Percentiles rank a stretch among this genome's conserved stretches.
Conservation (phyloP, 2,329 filamentous ascomycete species). For the Aspergillus cejpii region DNA sequence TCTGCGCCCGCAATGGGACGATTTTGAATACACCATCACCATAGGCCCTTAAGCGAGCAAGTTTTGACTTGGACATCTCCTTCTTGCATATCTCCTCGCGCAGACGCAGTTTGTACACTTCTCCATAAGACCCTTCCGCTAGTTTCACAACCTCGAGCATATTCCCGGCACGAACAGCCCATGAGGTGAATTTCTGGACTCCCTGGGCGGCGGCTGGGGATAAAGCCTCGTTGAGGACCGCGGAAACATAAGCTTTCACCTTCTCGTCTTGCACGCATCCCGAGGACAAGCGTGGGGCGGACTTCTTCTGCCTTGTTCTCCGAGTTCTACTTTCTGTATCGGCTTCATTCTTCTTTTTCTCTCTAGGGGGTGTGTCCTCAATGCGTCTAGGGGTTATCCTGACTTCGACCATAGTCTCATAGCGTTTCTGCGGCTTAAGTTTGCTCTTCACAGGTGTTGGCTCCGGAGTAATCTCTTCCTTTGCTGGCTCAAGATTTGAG, state of each 20-base stretch:
- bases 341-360: background rate
- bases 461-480: slow-evolving; percentile 4
- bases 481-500: background rate
- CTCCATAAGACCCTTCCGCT: slow-evolving; percentile 60
- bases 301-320: slow-evolving; percentile 17
- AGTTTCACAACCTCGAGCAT: slow-evolving; percentile 51
- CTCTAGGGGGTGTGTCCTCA: background rate
- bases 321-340: slow-evolving; percentile 5
- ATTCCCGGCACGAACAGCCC: slow-evolving; percentile 35
- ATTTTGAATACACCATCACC: slow-evolving; percentile 45
- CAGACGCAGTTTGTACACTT: slow-evolving; percentile 55
- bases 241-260: slow-evolving; percentile 30
- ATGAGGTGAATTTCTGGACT: slow-evolving; percentile 36
- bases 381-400: slow-evolving; percentile 14
- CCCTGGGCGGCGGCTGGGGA: slow-evolving; percentile 31
- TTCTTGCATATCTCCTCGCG: slow-evolving; percentile 32
- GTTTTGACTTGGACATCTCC: slow-evolving; percentile 33
- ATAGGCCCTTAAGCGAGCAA: slow-evolving; percentile 34
- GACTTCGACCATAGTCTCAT: slow-evolving; percentile 28
- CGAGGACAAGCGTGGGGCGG: slow-evolving; percentile 24
- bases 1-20: slow-evolving; percentile 41
- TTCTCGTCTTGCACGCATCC: slow-evolving; percentile 31
- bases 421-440: slow-evolving; percentile 6
- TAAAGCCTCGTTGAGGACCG: slow-evolving; percentile 35
- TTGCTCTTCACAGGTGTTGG: slow-evolving; percentile 1